Conservation (phyloP, 768 basidiomycete genomes). For the Basidioascus undulatus region DNA sequence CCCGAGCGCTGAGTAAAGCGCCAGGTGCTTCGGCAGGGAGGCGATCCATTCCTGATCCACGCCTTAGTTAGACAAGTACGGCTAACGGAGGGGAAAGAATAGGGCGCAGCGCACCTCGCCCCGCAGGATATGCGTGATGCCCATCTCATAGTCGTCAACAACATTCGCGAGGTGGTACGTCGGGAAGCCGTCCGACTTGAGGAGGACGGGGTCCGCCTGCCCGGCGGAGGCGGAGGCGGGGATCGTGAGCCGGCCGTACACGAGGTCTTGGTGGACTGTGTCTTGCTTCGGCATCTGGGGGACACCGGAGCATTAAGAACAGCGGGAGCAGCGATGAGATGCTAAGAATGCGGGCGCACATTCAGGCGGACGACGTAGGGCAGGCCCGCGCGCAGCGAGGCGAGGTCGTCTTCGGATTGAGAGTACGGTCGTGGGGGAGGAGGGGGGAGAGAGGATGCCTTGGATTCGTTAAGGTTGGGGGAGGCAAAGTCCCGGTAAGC, state of each 20-base stretch:
- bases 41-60: constrained; percentile 70
- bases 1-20: constrained; percentile 56
- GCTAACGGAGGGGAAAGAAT: not conserved
- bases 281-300: constrained; percentile 3
- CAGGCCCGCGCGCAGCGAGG: constrained; percentile 54
- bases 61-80: not conserved
- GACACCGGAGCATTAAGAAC: not conserved
- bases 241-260: constrained; percentile 53
- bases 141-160: constrained; percentile 89
- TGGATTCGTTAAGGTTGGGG: too few species aligned
- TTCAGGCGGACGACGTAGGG: constrained; percentile 67
- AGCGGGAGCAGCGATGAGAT: not conserved
- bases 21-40: constrained; percentile 72
- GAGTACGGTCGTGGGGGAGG: too few species aligned
- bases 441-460: too few species aligned
- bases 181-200: constrained; percentile 80
- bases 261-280: constrained; percentile 2
- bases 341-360: constrained; percentile 29
- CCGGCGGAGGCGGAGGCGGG: constrained; percentile 13
- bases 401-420: too few species aligned
- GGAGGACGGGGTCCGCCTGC: constrained; percentile 47
- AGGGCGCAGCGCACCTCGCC: constrained; percentile 42
- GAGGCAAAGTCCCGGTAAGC: constrained; percentile 94
- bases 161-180: constrained; percentile 93
- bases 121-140: constrained; percentile 77